Conservation (phyloP, 768 basidiomycete species). For the Hydnum rufescens region DNA sequence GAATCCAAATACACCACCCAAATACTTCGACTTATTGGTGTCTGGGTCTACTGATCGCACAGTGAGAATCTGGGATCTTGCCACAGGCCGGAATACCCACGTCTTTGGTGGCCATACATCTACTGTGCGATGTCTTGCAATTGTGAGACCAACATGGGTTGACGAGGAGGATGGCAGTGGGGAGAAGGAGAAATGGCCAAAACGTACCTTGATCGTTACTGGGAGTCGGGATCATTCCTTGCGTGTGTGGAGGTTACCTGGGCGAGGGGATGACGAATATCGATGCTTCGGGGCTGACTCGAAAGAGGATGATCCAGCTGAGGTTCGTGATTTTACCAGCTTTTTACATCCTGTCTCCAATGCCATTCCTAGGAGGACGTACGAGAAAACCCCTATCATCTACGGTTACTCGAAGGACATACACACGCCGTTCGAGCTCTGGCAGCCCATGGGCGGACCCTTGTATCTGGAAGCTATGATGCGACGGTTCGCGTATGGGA, state of each 20-base stretch:
- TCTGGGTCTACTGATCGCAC: conserved; percentile 89
- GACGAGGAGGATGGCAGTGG: conserved; percentile 47
- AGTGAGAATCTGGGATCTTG: conserved; percentile 77
- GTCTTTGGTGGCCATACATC: conserved; percentile 92
- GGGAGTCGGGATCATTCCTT: conserved; percentile 50
- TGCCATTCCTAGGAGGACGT: conserved; percentile 41
- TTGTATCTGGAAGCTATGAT: conserved; percentile 94
- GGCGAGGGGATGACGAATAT: conserved; percentile 57
- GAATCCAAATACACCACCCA: not conserved
- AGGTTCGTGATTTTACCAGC: conserved; percentile 20
- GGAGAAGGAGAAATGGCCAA: conserved; percentile 51
- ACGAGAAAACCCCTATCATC: conserved; percentile 74
- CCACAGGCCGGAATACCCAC: conserved; percentile 66
- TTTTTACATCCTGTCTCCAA: not conserved
- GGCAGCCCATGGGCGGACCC: conserved; percentile 73
- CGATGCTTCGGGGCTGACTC: conserved; percentile 44
- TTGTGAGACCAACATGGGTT: conserved; percentile 82
- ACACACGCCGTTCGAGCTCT: conserved; percentile 80
- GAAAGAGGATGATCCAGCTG: conserved; percentile 17
- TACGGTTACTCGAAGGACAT: conserved; percentile 69
- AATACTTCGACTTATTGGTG: conserved; percentile 29
- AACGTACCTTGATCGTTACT: conserved; percentile 51
- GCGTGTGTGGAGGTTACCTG: conserved; percentile 46
- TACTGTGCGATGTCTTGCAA: conserved; percentile 88
- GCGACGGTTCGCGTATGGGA: conserved; percentile 93